A percentile compares a stretch with the other conserved stretches of the same genome.
Conservation (phyloP, 2,329 filamentous ascomycete species). For the Colletotrichum liaoningense region DNA sequence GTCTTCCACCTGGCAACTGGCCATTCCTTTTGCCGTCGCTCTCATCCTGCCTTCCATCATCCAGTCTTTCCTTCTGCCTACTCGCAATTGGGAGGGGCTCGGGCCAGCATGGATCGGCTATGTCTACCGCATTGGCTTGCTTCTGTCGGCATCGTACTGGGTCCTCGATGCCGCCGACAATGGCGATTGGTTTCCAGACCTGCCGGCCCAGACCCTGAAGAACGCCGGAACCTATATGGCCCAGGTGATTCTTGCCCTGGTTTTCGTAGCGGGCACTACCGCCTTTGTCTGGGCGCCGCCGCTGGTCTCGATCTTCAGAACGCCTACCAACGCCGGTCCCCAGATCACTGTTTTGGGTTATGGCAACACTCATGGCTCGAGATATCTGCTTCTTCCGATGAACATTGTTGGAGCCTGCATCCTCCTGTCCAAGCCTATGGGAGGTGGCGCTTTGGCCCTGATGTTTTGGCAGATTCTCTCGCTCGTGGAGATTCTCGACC, state of each 20-base stretch:
- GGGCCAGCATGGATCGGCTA: slow-evolving; percentile 87
- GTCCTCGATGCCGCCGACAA: slow-evolving; percentile 89
- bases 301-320: slow-evolving; percentile 77
- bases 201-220: slow-evolving; percentile 75
- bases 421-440: slow-evolving; percentile 94
- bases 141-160: slow-evolving; percentile 87
- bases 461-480: slow-evolving; percentile 91
- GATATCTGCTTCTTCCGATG: slow-evolving; percentile 86
- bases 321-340: slow-evolving; percentile 54
- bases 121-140: slow-evolving; percentile 79
- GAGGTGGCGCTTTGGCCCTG: slow-evolving; percentile 83
- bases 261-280: slow-evolving; percentile 84
- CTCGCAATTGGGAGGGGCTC: slow-evolving; percentile 87
- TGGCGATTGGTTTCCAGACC: slow-evolving; percentile 77
- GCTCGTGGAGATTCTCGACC: slow-evolving; percentile 72
- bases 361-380: slow-evolving; percentile 90
- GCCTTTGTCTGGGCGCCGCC: slow-evolving; percentile 90
- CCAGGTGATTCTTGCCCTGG: slow-evolving; percentile 82
- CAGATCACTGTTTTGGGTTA: slow-evolving; percentile 88
- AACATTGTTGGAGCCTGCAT: slow-evolving; percentile 82
- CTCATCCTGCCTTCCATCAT: slow-evolving; percentile 79
- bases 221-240: slow-evolving; percentile 80
- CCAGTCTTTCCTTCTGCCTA: slow-evolving; percentile 83
- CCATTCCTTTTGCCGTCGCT: slow-evolving; percentile 81
- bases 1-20: slow-evolving; percentile 89